Evolutionary conservation across 2,329 filamentous ascomycete species (phyloP).

Genomic region (Xylariaceae sp.): DNA sequence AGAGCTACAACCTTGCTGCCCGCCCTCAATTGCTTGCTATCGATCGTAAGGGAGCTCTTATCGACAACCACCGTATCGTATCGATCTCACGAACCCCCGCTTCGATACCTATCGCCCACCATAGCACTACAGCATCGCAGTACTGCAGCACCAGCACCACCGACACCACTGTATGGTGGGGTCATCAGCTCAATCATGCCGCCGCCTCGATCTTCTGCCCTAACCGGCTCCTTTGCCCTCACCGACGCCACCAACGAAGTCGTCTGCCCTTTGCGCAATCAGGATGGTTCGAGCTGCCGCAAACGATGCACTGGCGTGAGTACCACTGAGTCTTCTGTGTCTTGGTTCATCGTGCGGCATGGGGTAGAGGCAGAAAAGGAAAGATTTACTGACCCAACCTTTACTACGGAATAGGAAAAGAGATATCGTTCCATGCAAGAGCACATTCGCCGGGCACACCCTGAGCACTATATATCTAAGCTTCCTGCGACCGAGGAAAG

Average conservation of each 20-base stretch:
- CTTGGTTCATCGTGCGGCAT: slow-evolving; percentile 3
- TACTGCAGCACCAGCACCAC: no score
- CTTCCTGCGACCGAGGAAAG: slow-evolving; percentile 96
- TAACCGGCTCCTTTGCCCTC: slow-evolving; percentile 88
- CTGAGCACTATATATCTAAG: slow-evolving; percentile 96
- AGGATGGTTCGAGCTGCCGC: slow-evolving; percentile 93
- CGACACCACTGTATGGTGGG: slow-evolving; percentile 50
- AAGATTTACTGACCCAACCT: slow-evolving; percentile 18
- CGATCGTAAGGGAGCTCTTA: slow-evolving; percentile 21
- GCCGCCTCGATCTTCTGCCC: slow-evolving; percentile 74
- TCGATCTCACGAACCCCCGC: slow-evolving; percentile 25
- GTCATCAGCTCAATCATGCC: slow-evolving; percentile 53
- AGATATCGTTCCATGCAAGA: slow-evolving; percentile 98
- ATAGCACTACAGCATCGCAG: no score
- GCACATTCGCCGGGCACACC: slow-evolving; percentile 95
- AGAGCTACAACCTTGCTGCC: slow-evolving; percentile 13
- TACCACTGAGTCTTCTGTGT: slow-evolving; percentile 37
- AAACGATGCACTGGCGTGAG: slow-evolving; percentile 98
- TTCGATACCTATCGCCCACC: slow-evolving; percentile 32
- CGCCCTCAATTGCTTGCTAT: slow-evolving; percentile 18
- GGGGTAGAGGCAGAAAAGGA: neutral
- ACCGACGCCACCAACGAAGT: slow-evolving; percentile 93
- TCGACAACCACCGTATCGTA: slow-evolving; percentile 18
- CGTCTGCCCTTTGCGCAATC: slow-evolving; percentile 90
- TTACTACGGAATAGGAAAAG: slow-evolving; percentile 64